Percentiles rank a stretch among this genome's conserved stretches.
phyloP scores from a whole-genome alignment of 768 basidiomycete species.

The Chalciporus piperatus region DNA sequence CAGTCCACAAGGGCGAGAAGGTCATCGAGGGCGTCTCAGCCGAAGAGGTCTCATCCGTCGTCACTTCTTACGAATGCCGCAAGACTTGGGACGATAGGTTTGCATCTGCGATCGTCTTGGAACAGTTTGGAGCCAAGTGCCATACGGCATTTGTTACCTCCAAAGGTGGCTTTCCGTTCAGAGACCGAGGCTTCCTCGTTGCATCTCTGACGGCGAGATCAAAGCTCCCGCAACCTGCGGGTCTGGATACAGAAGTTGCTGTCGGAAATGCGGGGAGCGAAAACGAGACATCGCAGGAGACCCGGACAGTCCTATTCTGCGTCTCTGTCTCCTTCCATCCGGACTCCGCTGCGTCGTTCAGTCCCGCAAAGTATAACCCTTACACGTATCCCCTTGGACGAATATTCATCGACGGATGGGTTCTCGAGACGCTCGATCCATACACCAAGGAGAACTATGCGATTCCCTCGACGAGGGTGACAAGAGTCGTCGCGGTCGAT shows the following conservation, averaged over 20 bases:
- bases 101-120: conserved; percentile 63
- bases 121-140: conserved; percentile 74
- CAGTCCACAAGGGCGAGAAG: conserved; percentile 84
- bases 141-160: conserved; percentile 69
- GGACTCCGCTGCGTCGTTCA: conserved; percentile 55
- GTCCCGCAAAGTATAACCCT: conserved; percentile 71
- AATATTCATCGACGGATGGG: conserved; percentile 90
- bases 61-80: conserved; percentile 67
- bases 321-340: conserved; percentile 82
- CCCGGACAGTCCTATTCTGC: conserved; percentile 69
- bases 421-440: conserved; percentile 93
- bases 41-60: conserved; percentile 79
- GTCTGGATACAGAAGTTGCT: conserved; percentile 43
- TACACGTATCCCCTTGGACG: conserved; percentile 72
- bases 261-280: conserved; percentile 18
- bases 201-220: conserved; percentile 73
- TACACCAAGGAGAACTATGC: conserved; percentile 92
- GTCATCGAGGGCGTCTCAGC: conserved; percentile 93
- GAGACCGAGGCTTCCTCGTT: conserved; percentile 83
- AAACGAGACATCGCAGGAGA: conserved; percentile 35
- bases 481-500: conserved; percentile 80
- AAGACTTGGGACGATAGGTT: conserved; percentile 87
- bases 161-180: conserved; percentile 85
- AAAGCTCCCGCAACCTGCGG: conserved; percentile 32
- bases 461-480: conserved; percentile 90